Conservation (phyloP, 805 yeast genomes). For the Candida anglica region DNA sequence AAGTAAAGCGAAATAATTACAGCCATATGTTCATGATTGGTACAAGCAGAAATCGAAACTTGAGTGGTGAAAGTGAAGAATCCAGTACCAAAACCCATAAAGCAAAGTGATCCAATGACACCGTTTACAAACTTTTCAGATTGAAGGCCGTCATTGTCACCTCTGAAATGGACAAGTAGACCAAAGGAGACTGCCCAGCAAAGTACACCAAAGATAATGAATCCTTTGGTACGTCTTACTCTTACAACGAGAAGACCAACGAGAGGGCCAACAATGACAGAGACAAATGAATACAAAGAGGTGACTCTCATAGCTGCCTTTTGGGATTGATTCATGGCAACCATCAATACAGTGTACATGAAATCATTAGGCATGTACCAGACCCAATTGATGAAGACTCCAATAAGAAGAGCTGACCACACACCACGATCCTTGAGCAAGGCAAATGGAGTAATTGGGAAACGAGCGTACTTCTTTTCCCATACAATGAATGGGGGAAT, state of each 20-base stretch:
- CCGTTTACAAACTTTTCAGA: constrained; percentile 8
- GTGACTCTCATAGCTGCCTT: constrained; percentile 13
- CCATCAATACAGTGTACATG: constrained; percentile 62
- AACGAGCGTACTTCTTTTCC: constrained; percentile 11
- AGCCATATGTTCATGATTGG: constrained; percentile 16
- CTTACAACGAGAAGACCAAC: constrained; percentile 12
- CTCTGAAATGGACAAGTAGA: constrained; percentile 16
- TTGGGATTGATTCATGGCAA: constrained; percentile 10
- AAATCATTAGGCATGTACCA: too few species aligned
- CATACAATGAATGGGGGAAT: constrained; percentile 12
- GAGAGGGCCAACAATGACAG: constrained; percentile 11
- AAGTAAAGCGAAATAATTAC: constrained; percentile 11
- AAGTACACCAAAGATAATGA: constrained; percentile 19
- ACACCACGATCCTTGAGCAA: constrained; percentile 14
- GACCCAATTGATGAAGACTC: constrained; percentile 11
- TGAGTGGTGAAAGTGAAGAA: constrained; percentile 14
- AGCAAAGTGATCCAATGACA: constrained; percentile 13
- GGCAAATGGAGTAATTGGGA: constrained; percentile 11
- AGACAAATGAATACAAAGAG: too few species aligned
- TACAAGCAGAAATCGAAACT: constrained; percentile 12
- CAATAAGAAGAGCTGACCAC: constrained; percentile 12
- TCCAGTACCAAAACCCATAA: constrained; percentile 16
- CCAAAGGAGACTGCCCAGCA: constrained; percentile 24
- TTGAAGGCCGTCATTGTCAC: neutral
- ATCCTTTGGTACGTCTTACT: constrained; percentile 14